Evolutionary conservation across 805 yeast species (phyloP), one percentile per base, ranked within the genome.

Genomic region (Ogataea ramenticola): DNA sequence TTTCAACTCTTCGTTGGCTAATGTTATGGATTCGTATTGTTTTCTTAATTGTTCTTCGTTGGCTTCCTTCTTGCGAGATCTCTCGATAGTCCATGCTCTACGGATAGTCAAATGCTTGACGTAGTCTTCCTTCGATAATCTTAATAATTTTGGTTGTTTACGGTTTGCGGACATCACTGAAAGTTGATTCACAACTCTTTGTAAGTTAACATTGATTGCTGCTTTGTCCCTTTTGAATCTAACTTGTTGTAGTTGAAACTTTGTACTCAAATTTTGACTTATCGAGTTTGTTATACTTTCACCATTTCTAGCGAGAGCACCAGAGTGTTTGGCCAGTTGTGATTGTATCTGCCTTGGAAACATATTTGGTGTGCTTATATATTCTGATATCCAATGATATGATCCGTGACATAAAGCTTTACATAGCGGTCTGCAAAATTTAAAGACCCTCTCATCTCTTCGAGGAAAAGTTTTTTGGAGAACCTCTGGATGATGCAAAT

Each of bases 101-200:
- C 77, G 79, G 44, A 93, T 82, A 11, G 89, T 79, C 50, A 79
- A 77, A 60, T 91, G 98, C 57, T 93, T 86, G 49, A 91, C 72
- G 45, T 82, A 71, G 59, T 93, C 98, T 62, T 90, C 97, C 22
- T 74, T 69, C 52, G 82, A 74, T 30, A 89, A 68, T 55, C 82
- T 86, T 49, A 93, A 64, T 54, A 87, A 68, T 53, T 80, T 78
- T 39, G 99, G 99, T 64, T 82, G 90, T 64, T 89, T 91, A 68
- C 89, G 81, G 46, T 84, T 76, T 8, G 95, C 96, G 12, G 93
- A 79, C 53, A 90, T 62, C 20, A 91, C 96, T 35, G 95, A 82
- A 49, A 91, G 73, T 66, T 81, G 83, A 41, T 69, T 62, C 26
- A 61, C 61, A 24, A 60, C 49, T 42, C 48, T 54, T 45, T 65